Conservation (phyloP, 1,139 yeast genomes). For the Oligophagozyma castellii region DNA sequence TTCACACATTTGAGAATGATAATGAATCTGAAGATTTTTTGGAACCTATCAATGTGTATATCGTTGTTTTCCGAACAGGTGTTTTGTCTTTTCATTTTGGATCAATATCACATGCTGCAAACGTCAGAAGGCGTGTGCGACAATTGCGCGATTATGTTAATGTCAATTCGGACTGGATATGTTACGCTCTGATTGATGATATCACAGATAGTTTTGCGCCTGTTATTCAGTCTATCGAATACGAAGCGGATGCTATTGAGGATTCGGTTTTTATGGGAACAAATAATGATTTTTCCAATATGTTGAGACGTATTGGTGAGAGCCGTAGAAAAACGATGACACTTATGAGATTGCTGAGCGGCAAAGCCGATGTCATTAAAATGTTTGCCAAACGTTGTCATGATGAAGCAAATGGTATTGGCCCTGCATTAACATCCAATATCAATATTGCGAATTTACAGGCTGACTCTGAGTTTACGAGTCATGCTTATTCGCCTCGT, state of each 20-base stretch:
- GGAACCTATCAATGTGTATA: constrained; percentile 78
- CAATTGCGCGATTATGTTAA: constrained; percentile 79
- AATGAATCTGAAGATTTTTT: constrained; percentile 65
- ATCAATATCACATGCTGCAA: constrained; percentile 71
- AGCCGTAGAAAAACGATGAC: constrained; percentile 87
- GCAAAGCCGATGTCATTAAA: constrained; percentile 93
- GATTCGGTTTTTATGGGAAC: constrained; percentile 61
- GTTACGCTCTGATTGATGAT: constrained; percentile 87
- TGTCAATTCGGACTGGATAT: constrained; percentile 85
- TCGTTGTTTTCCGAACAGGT: constrained; percentile 78
- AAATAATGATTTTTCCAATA: constrained; percentile 50
- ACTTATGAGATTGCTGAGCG: constrained; percentile 74
- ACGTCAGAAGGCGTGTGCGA: constrained; percentile 82
- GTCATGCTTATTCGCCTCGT: constrained; percentile 45
- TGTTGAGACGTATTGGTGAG: constrained; percentile 77
- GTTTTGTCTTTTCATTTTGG: constrained; percentile 75
- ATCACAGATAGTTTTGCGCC: constrained; percentile 93
- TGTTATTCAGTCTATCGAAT: constrained; percentile 70
- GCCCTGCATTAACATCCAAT: constrained; percentile 26
- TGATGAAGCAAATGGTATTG: constrained; percentile 35
- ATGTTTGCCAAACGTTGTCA: constrained; percentile 96
- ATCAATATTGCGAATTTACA: constrained; percentile 26
- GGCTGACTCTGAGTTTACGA: constrained; percentile 5
- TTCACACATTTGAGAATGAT: constrained; percentile 70
- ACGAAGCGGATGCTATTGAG: constrained; percentile 86